A percentile compares a stretch with the other conserved stretches of the same genome.
Evolutionary conservation across 768 basidiomycete genomes (phyloP).

Genomic region (Lyophyllum semitale): DNA sequence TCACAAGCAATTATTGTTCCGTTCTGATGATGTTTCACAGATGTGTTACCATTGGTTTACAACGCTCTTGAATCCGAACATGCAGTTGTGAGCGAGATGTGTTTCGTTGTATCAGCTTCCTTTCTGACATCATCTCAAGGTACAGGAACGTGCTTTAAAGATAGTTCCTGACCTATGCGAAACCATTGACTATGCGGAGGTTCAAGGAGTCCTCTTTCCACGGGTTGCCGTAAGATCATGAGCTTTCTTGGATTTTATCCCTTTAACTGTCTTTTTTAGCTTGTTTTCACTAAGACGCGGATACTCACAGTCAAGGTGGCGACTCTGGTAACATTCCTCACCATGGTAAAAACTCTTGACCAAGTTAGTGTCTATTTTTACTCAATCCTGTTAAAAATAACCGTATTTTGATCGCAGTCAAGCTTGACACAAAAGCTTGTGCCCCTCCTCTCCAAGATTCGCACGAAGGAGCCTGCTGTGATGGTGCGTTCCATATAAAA

Average conservation of each 20-base stretch:
- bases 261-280: slow-evolving; percentile 39
- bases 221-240: slow-evolving; percentile 77
- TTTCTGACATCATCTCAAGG: slow-evolving; percentile 41
- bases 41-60: slow-evolving; percentile 95
- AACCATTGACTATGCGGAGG: slow-evolving; percentile 92
- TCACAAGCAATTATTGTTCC: background rate
- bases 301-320: slow-evolving; percentile 90
- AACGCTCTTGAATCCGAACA: slow-evolving; percentile 97
- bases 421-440: slow-evolving; percentile 95
- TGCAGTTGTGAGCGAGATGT: slow-evolving; percentile 54
- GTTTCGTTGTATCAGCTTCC: background rate
- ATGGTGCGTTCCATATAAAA: slow-evolving; percentile 56
- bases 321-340: slow-evolving; percentile 77
- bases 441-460: slow-evolving; percentile 90
- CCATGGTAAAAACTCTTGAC: slow-evolving; percentile 89
- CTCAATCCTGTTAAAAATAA: background rate
- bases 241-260: background rate
- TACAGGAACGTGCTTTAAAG: slow-evolving; percentile 89
- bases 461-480: slow-evolving; percentile 94
- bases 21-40: slow-evolving; percentile 41
- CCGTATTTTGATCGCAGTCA: slow-evolving; percentile 40
- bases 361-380: slow-evolving; percentile 50
- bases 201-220: slow-evolving; percentile 87
- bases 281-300: slow-evolving; percentile 92
- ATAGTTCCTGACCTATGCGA: slow-evolving; percentile 88